Evolutionary conservation across 2,329 filamentous ascomycete genomes (phyloP).

Genomic region (Scedosporium boydii): DNA sequence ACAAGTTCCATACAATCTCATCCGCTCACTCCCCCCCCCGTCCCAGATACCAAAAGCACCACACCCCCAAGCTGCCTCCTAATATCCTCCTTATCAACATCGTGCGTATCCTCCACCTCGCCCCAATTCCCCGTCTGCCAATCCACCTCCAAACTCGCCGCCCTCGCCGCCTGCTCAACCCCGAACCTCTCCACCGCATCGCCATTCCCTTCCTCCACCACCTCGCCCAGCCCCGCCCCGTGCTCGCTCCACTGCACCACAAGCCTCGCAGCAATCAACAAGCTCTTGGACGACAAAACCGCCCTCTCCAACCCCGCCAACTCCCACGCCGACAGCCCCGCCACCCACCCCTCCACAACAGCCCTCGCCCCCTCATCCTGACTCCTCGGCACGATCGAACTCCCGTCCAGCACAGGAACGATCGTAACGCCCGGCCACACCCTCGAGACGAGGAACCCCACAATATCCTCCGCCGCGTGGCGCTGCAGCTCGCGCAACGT

Average conservation of each 20-base stretch:
- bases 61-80: conserved; percentile 81
- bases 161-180: conserved; percentile 70
- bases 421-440: conserved; percentile 83
- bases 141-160: conserved; percentile 72
- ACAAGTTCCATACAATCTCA: neutral
- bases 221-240: conserved; percentile 21
- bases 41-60: conserved; percentile 66
- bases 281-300: conserved; percentile 75
- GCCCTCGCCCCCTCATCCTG: conserved; percentile 69
- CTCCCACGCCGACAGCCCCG: conserved; percentile 64
- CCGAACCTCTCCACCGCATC: conserved; percentile 45
- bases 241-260: conserved; percentile 82
- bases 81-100: conserved; percentile 88
- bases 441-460: conserved; percentile 57
- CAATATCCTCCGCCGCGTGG: conserved; percentile 57
- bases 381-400: conserved; percentile 63
- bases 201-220: conserved; percentile 23
- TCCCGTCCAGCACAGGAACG: conserved; percentile 65
- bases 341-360: conserved; percentile 70
- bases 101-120: conserved; percentile 95
- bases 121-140: conserved; percentile 93
- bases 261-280: conserved; percentile 67
- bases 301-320: conserved; percentile 79
- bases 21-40: conserved; percentile 15
- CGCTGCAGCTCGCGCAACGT: conserved; percentile 66